phyloP scores from a whole-genome alignment of 2,329 filamentous ascomycete species.

The Exophiala lecanii-corni region DNA sequence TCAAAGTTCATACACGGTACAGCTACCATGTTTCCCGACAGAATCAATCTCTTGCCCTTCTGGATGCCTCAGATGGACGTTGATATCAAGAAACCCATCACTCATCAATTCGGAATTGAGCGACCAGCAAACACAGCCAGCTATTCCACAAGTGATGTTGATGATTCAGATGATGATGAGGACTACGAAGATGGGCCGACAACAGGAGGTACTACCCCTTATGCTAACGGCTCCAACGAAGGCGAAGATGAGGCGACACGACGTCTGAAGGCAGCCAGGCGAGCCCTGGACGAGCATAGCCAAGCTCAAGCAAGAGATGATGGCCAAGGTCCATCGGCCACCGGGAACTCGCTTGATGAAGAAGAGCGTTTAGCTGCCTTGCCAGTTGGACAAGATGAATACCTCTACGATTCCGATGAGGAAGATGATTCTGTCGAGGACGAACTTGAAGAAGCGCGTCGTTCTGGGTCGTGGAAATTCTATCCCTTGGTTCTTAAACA shows the following conservation, averaged over 20 bases:
- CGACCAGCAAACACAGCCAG: conserved; percentile 69
- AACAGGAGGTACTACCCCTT: conserved; percentile 20
- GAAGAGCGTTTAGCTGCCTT: conserved; percentile 75
- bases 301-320: conserved; percentile 30
- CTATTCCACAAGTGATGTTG: conserved; percentile 70
- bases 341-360: conserved; percentile 58
- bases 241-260: conserved; percentile 34
- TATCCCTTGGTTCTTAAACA: conserved; percentile 48
- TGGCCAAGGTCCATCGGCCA: conserved; percentile 33
- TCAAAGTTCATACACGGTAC: conserved; percentile 98
- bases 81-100: conserved; percentile 89
- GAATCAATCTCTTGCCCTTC: conserved; percentile 86
- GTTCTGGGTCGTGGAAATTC: conserved; percentile 73
- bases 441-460: conserved; percentile 70
- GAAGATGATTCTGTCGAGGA: conserved; percentile 55
- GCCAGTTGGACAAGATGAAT: conserved; percentile 51
- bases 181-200: conserved; percentile 26
- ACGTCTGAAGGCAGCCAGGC: conserved; percentile 47
- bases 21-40: conserved; percentile 76
- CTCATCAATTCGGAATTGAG: conserved; percentile 85
- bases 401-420: conserved; percentile 86
- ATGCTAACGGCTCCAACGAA: conserved; percentile 30
- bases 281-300: conserved; percentile 49
- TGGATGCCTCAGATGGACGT: conserved; percentile 99
- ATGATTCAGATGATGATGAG: conserved; percentile 65